These are phyloP conservation scores for Pogostemon cablin DNA, from an alignment of 257 asterid genomes.

Conservation along the genomic window DNA sequence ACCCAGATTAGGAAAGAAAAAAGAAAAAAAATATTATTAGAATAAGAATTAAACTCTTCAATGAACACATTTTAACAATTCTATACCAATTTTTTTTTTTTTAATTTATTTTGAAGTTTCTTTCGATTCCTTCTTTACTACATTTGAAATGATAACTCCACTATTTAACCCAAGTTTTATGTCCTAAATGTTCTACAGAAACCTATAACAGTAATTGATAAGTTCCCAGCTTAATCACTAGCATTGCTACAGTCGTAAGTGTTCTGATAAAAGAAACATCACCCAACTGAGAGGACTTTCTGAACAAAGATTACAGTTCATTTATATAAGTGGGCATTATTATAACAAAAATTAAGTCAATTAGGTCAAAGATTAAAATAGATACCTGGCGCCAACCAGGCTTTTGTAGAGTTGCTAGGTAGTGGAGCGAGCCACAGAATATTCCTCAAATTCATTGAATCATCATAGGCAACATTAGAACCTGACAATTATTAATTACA, in stretches of 20 bases:
- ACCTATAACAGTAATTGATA: conserved; percentile 5
- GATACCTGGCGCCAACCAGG: conserved; percentile 89
- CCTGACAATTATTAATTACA: conserved; percentile 52
- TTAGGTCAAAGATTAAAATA: conserved; percentile 27
- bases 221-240: conserved; percentile 3
- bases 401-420: conserved; percentile 57
- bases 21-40: background rate
- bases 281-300: background rate
- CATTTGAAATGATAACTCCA: conserved; percentile 15
- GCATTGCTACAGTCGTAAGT: conserved; percentile 2
- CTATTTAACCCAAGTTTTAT: conserved; percentile 6
- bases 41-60: conserved; percentile 1
- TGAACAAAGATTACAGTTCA: conserved; percentile 11
- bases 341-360: conserved; percentile 1
- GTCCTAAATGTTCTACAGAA: conserved; percentile 14
- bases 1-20: background rate
- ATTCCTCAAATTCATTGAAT: conserved; percentile 87
- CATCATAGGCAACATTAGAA: conserved; percentile 69
- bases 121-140: background rate
- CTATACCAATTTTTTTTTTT: background rate
- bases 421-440: conserved; percentile 96
- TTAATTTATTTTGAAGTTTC: background rate
- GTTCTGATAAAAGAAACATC: background rate
- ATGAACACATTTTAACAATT: conserved; percentile 8
- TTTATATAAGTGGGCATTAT: background rate